Base-by-base conservation (phyloP, 2,329 filamentous ascomycete genomes). In the Penicillium hesseltinei region DNA sequence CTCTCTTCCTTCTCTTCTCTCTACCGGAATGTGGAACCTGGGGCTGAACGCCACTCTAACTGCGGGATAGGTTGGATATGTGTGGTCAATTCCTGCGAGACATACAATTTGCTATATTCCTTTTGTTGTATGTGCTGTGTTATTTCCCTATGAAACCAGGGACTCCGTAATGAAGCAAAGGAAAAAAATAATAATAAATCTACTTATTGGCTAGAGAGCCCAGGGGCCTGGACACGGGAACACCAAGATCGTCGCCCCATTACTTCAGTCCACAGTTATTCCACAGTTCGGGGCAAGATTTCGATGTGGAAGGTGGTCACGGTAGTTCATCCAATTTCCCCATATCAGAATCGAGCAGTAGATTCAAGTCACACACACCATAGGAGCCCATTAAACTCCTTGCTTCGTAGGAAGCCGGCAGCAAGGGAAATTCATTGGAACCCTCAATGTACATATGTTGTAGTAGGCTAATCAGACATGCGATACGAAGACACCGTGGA, bases 11-110 rank as follows among this genome's bases (percentile, higher is more conserved):
- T 27, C 25, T 27, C 35, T 51, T 45, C 40, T 55, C 39, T 39
- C 11, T 54, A 45, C 51, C 56, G 57, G 55, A 48, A 60, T 62
- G 63, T 66, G 61, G 63, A 58, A 60, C 54, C 58, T 61, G 61
- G 55, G 62, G 61, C 64, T 61, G 62, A 64, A 53, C 57, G 61
- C 64, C 62, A 65, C 58, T 49, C 43, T 40, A 35, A 55, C 51
- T 49, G 46, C 48, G 45, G 25, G 38, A 49, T 31, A 54, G 49
- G 43, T 51, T 23, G 43, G 33, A 43, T 31, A 44, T 29, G 35
- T 25, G 45, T 23, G 44, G 29, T 21, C 21, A 47, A 36, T 36
- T n/a, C 45, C 4, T 25, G 35, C 43, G 27, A 45, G 17, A 44
- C 42, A 29, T 46, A 19, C 19, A 47, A 47, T 23, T 35, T 23